Percentiles rank a stretch among this genome's conserved stretches.
Conservation (phyloP, 2,329 filamentous ascomycete species). For the Pestalotiopsis sp. region DNA sequence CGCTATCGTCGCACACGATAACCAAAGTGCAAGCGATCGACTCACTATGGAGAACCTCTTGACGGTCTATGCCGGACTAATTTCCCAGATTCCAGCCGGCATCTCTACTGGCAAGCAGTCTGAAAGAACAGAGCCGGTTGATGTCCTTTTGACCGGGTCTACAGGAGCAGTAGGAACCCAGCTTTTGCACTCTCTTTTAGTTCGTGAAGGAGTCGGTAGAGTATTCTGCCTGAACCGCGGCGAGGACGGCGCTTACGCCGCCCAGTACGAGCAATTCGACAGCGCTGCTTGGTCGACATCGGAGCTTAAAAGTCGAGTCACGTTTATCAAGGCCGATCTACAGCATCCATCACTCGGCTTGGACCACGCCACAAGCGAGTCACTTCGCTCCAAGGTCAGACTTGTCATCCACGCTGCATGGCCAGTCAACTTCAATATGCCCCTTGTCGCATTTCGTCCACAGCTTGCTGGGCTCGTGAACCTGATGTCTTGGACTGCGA, state of each 20-base stretch:
- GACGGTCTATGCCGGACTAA: not conserved
- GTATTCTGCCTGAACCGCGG: not conserved
- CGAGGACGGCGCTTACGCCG: not conserved
- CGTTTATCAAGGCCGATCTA: slow-evolving; percentile 22
- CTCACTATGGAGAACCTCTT: not conserved
- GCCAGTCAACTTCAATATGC: slow-evolving; percentile 28
- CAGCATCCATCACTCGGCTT: slow-evolving; percentile 22
- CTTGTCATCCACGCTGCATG: slow-evolving; percentile 27
- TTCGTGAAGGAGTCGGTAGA: not conserved
- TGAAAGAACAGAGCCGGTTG: not conserved
- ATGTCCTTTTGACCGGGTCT: not conserved
- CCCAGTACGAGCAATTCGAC: not conserved
- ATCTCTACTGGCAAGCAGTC: not conserved
- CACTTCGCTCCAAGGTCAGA: slow-evolving; percentile 12
- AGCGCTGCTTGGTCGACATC: not conserved
- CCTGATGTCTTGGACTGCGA: slow-evolving; percentile 17
- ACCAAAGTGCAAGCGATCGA: not conserved
- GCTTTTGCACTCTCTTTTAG: not conserved
- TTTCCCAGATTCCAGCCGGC: not conserved
- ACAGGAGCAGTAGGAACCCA: not conserved
- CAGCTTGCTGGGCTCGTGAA: slow-evolving; percentile 26
- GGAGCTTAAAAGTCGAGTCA: slow-evolving; percentile 17
- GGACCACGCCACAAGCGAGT: slow-evolving; percentile 14
- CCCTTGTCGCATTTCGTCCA: slow-evolving; percentile 20
- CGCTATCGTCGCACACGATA: not conserved